Base-by-base conservation (phyloP, 768 basidiomycete species). In the Amanita brunnescens region DNA sequence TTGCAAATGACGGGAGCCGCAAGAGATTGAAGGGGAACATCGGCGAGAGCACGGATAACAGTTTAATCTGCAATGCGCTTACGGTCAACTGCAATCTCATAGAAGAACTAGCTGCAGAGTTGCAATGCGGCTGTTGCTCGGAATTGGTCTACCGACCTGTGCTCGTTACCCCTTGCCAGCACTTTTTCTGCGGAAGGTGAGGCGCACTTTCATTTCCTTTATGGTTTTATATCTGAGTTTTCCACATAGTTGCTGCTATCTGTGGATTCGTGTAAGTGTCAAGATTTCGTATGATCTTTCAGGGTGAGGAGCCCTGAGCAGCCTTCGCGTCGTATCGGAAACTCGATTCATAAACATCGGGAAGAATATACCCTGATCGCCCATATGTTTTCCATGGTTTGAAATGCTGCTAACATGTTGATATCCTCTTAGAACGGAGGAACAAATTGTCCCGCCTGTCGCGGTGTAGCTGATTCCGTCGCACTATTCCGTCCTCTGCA, bases 161-260 rank as follows among this genome's bases (percentile, higher is more conserved):
- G 13, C 70, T 90, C 24, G 86, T 92, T 47, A 74, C 77, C 32
- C 90, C 90, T 26, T 92, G 90, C 64, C 87, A 91, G 58, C 90
- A 92, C 72, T 90, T 87, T 74, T 91, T 91, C 62, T 92, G 90
- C 60, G 90, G 90, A 65, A 90, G 89, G 87, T 89, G 66, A 53
- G 69, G 18, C 30, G 12, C 21, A 6, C 47, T 14, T 26, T 26
- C 18, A 14, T 13, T 45, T 8, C 32, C 5, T 26, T 26, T 16
- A 21, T 38, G 16, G 6, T 21, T 18, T 23, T 30, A 12, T 10
- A 14, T 49, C 21, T 51, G 30, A 45, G 13, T 26, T 53, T 42
- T 12, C 20, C 26, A 32, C 44, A 10, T 55, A 91, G 89, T 61
- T 91, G 89, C 64, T 86, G 85, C 62, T 72, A 79, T 1, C 77